phyloP scores from a whole-genome alignment of 1,284 basidiomycete genomes.

The Inonotus obliquus region DNA sequence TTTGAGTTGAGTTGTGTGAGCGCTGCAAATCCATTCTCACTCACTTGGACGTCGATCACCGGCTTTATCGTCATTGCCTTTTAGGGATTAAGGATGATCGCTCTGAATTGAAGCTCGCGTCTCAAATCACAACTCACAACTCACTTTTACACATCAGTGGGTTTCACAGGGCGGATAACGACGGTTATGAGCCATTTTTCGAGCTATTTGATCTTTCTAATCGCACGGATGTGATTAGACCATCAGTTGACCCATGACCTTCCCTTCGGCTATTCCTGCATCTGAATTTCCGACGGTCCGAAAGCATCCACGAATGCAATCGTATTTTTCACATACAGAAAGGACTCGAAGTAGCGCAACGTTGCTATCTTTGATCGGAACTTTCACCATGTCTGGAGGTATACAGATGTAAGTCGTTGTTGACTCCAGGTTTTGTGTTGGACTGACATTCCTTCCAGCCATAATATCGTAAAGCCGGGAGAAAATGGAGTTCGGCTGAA shows the following conservation, averaged over 20 bases:
- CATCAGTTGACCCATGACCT: slow-evolving; percentile 5
- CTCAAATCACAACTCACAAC: too few species aligned
- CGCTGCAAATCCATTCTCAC: too few species aligned
- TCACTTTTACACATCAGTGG: too few species aligned
- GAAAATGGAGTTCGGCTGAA: slow-evolving; percentile 45
- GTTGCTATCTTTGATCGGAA: not conserved
- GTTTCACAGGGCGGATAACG: too few species aligned
- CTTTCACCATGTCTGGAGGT: slow-evolving; percentile 12
- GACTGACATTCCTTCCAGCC: slow-evolving; percentile 11
- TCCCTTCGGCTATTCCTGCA: not conserved
- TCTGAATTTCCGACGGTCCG: not conserved
- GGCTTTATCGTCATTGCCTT: too few species aligned
- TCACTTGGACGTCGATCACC: too few species aligned
- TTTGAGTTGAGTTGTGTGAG: too few species aligned
- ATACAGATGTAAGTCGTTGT: slow-evolving; percentile 20
- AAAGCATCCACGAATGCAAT: not conserved
- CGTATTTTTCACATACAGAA: not conserved
- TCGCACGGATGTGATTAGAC: not conserved
- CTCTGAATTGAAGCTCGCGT: too few species aligned
- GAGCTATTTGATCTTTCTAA: not conserved
- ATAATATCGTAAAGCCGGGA: slow-evolving; percentile 18
- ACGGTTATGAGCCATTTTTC: not conserved
- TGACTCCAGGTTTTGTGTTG: not conserved
- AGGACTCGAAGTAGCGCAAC: not conserved
- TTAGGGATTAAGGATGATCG: too few species aligned